phyloP scores from a whole-genome alignment of 768 basidiomycete genomes.

The Lyophyllum shimeji region DNA sequence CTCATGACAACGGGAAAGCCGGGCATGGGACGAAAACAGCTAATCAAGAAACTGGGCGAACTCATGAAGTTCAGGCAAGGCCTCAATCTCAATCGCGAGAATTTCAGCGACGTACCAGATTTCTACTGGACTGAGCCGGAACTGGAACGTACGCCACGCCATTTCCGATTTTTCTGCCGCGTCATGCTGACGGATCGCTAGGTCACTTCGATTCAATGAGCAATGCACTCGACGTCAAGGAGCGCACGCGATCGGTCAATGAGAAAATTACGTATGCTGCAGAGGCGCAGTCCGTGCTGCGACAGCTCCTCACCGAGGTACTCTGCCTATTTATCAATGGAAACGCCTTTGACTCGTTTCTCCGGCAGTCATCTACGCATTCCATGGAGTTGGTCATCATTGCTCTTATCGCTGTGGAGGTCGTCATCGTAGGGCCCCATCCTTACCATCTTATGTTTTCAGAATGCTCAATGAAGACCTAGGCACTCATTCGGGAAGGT shows the following conservation, averaged over 20 bases:
- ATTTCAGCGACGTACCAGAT: constrained; percentile 86
- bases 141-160: constrained; percentile 62
- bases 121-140: constrained; percentile 95
- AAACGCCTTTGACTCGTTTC: constrained; percentile 1
- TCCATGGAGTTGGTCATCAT: constrained; percentile 97
- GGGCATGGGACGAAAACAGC: constrained; percentile 73
- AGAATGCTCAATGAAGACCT: constrained; percentile 2
- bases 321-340: not conserved
- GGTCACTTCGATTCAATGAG: constrained; percentile 85
- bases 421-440: constrained; percentile 65
- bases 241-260: constrained; percentile 79
- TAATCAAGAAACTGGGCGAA: constrained; percentile 91
- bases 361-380: constrained; percentile 72
- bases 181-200: constrained; percentile 24
- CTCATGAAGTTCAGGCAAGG: constrained; percentile 92
- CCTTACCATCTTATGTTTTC: not conserved
- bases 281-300: constrained; percentile 85
- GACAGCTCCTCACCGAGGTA: constrained; percentile 88
- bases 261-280: constrained; percentile 92
- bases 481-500: constrained; percentile 78
- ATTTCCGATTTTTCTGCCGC: not conserved
- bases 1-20: constrained; percentile 81
- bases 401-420: constrained; percentile 90
- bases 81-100: constrained; percentile 86
- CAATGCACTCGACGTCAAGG: constrained; percentile 82